phyloP scores from a whole-genome alignment of 495 filamentous ascomycete genomes.

The Penicillium longicatenatum region DNA sequence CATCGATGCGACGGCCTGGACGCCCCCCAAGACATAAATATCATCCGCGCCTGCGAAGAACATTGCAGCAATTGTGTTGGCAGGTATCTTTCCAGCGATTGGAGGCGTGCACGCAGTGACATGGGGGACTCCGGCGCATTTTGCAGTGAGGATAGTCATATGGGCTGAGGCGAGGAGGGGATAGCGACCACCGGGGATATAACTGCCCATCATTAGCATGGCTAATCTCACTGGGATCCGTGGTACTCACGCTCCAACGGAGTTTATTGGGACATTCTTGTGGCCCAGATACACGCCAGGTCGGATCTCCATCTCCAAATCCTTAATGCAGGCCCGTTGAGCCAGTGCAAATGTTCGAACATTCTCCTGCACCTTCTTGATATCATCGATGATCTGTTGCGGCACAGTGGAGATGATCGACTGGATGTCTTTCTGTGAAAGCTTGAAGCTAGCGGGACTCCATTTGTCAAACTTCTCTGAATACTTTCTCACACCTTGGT shows the following conservation, averaged over 20 bases:
- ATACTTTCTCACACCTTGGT: conserved; percentile 49
- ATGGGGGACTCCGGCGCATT: conserved; percentile 53
- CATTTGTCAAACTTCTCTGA: conserved; percentile 59
- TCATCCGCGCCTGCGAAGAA: conserved; percentile 55
- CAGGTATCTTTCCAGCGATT: conserved; percentile 50
- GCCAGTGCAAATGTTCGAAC: conserved; percentile 51
- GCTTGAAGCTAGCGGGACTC: conserved; percentile 50
- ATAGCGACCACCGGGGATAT: conserved; percentile 56
- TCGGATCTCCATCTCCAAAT: conserved; percentile 51
- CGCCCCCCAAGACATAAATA: conserved; percentile 55
- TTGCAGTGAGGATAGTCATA: conserved; percentile 60
- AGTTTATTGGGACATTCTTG: conserved; percentile 47
- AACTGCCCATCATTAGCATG: conserved; percentile 23
- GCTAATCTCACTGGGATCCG: neutral
- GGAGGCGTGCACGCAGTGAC: conserved; percentile 56
- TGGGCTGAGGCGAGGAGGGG: conserved; percentile 58
- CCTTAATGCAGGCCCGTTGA: conserved; percentile 43
- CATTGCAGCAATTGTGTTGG: conserved; percentile 54
- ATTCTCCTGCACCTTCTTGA: conserved; percentile 54
- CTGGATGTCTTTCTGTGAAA: conserved; percentile 27
- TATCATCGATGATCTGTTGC: conserved; percentile 50
- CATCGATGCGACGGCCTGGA: conserved; percentile 68
- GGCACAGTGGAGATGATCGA: conserved; percentile 27
- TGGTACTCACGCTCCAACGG: conserved; percentile 32
- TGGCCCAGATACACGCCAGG: conserved; percentile 52